phyloP scores from a whole-genome alignment of 768 basidiomycete genomes.

The Saitozyma sp. region DNA sequence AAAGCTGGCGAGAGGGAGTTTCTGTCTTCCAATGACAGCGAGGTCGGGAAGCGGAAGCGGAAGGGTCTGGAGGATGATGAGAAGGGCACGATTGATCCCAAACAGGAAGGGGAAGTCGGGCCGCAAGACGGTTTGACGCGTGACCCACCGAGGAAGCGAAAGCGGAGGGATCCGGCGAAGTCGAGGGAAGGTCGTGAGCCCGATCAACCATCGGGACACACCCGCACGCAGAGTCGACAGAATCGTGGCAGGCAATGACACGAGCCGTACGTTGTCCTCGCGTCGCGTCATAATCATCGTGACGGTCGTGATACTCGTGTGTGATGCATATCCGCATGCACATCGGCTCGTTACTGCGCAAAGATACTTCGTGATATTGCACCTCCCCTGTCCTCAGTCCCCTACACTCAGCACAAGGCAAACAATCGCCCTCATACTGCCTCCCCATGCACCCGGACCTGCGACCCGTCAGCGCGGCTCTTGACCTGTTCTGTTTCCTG shows the following conservation, averaged over 20 bases:
- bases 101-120: background rate
- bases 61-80: background rate
- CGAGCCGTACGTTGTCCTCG: too few relatives aligned
- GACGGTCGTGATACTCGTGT: too few relatives aligned
- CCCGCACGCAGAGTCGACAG: too few relatives aligned
- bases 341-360: too few relatives aligned
- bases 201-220: too few relatives aligned
- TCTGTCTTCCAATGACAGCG: background rate
- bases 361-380: too few relatives aligned
- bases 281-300: too few relatives aligned
- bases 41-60: background rate
- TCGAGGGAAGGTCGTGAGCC: too few relatives aligned
- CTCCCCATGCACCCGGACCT: constrained; percentile 16
- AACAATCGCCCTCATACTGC: background rate
- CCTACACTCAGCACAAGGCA: background rate
- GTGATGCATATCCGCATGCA: too few relatives aligned
- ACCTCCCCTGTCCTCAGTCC: too few relatives aligned
- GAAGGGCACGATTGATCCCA: background rate
- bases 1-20: constrained; percentile 13
- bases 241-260: too few relatives aligned
- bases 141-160: background rate
- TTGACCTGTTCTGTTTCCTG: background rate
- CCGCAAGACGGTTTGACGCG: background rate
- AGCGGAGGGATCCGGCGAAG: background rate
- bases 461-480: background rate